These are phyloP conservation scores for Amyloporia xantha DNA, from an alignment of 768 basidiomycete species.

Conservation along the genomic window DNA sequence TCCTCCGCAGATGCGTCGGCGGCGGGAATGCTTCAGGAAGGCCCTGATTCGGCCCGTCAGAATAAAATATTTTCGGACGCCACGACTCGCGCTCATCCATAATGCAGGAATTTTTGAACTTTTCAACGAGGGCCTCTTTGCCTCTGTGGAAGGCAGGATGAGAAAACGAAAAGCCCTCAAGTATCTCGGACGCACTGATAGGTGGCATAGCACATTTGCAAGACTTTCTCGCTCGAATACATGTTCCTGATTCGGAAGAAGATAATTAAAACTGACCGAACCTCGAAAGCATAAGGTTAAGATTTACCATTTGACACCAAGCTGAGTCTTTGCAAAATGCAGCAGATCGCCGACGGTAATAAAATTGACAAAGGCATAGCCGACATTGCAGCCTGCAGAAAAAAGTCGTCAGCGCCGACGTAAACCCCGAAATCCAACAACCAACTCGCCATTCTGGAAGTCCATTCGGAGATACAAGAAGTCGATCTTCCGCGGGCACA, in stretches of 20 bases:
- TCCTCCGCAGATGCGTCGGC: constrained; percentile 73
- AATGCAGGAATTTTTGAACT: constrained; percentile 87
- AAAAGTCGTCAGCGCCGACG: background rate
- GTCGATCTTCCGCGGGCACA: constrained; percentile 73
- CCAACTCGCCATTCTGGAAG: constrained; percentile 62
- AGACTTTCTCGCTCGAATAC: constrained; percentile 85
- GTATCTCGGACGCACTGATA: constrained; percentile 66
- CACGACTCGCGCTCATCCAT: constrained; percentile 83
- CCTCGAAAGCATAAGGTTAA: constrained; percentile 3
- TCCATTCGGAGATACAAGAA: constrained; percentile 88
- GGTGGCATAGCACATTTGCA: constrained; percentile 90
- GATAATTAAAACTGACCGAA: background rate
- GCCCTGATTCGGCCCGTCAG: constrained; percentile 67
- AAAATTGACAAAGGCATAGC: constrained; percentile 89
- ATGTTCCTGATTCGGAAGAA: constrained; percentile 80
- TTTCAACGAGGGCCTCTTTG: constrained; percentile 84
- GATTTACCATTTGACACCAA: constrained; percentile 77
- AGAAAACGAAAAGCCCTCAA: background rate
- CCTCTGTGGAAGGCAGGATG: constrained; percentile 42
- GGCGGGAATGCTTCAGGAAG: constrained; percentile 75
- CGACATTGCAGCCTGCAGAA: constrained; percentile 64
- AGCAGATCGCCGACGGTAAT: constrained; percentile 73
- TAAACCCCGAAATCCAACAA: background rate
- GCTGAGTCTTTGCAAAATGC: constrained; percentile 60
- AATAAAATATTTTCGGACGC: constrained; percentile 82